Evolutionary conservation across 2,329 filamentous ascomycete genomes (phyloP).

Genomic region (Trichoderma breve): DNA sequence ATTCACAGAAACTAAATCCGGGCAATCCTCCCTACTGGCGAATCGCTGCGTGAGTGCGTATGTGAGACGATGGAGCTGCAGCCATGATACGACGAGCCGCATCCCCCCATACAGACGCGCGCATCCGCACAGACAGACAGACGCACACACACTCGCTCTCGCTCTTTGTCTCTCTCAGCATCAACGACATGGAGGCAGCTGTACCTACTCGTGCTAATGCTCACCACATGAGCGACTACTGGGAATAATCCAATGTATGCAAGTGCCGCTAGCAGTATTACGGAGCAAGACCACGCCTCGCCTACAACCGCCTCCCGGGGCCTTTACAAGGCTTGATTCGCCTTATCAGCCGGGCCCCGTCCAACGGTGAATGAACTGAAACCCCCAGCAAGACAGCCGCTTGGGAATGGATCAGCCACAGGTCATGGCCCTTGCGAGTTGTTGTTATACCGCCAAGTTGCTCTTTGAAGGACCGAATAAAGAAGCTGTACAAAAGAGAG

Average conservation of each 20-base stretch:
- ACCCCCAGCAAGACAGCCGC: not conserved
- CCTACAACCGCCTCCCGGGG: not conserved
- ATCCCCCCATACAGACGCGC: not conserved
- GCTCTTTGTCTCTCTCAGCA: not conserved
- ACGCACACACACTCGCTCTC: not conserved
- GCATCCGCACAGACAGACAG: not conserved
- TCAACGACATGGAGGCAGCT: not conserved
- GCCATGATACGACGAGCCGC: slow-evolving; percentile 14
- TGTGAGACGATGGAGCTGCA: slow-evolving; percentile 11
- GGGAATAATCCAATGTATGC: not conserved
- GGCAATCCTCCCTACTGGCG: not conserved
- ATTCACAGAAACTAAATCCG: not conserved
- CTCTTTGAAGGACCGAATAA: not conserved
- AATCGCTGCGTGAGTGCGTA: not conserved
- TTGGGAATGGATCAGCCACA: not conserved
- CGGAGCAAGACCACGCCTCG: not conserved
- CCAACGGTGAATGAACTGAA: not conserved
- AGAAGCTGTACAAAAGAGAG: not conserved
- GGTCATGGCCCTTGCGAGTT: not conserved
- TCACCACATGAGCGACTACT: not conserved
- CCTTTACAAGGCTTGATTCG: not conserved
- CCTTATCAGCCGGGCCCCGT: not conserved
- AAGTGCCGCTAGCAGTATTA: not conserved
- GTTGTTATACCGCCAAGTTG: not conserved
- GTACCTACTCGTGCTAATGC: not conserved